These are phyloP conservation scores for Hygrophoropsis aurantiaca DNA, from an alignment of 768 basidiomycete genomes.

Conservation along the genomic window DNA sequence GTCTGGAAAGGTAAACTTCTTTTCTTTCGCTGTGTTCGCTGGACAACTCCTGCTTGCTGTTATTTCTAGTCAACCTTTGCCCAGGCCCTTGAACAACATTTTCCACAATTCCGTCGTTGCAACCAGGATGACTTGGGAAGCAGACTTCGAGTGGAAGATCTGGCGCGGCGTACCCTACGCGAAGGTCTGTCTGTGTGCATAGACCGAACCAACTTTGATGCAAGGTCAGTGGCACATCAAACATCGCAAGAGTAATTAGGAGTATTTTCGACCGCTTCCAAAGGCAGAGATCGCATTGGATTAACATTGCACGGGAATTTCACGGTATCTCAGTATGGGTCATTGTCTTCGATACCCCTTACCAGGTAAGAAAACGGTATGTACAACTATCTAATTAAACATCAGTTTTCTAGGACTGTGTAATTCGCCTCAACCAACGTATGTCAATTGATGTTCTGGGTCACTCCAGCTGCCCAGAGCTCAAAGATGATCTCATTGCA, in stretches of 20 bases:
- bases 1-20: slow-evolving; percentile 63
- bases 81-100: slow-evolving; percentile 58
- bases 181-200: slow-evolving; percentile 74
- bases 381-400: slow-evolving; percentile 6
- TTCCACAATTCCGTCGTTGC: slow-evolving; percentile 65
- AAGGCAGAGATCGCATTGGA: slow-evolving; percentile 77
- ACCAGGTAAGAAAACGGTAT: slow-evolving; percentile 51
- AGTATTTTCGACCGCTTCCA: slow-evolving; percentile 5
- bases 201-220: slow-evolving; percentile 77
- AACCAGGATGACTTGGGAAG: slow-evolving; percentile 81
- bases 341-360: slow-evolving; percentile 77
- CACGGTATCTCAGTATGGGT: slow-evolving; percentile 66
- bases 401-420: slow-evolving; percentile 51
- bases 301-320: slow-evolving; percentile 65
- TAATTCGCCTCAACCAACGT: slow-evolving; percentile 59
- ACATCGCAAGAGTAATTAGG: background rate
- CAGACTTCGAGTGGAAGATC: slow-evolving; percentile 61
- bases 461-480: slow-evolving; percentile 3
- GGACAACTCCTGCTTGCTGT: slow-evolving; percentile 2
- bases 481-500: slow-evolving; percentile 29
- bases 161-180: slow-evolving; percentile 50
- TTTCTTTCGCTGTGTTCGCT: slow-evolving; percentile 8
- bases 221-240: slow-evolving; percentile 46
- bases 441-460: slow-evolving; percentile 27
- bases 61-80: slow-evolving; percentile 62